These are phyloP conservation scores for Chrysoporthe cubensis DNA, from an alignment of 2,329 filamentous ascomycete genomes.

Conservation along the genomic window DNA sequence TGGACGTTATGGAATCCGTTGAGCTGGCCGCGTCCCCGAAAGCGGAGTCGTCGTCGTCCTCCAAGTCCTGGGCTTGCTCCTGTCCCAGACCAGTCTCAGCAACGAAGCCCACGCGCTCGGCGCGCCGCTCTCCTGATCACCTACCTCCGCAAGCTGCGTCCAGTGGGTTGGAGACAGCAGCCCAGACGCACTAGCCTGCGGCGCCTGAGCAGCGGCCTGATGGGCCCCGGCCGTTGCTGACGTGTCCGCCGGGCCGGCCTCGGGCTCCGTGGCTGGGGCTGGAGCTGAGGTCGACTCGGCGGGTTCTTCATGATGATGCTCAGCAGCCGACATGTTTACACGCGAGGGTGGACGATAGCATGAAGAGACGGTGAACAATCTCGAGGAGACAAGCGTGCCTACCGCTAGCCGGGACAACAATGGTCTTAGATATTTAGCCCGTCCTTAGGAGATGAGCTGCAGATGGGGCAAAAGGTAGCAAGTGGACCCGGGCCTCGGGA, in stretches of 20 bases:
- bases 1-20: slow-evolving; percentile 25
- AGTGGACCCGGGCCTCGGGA: neutral
- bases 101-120: neutral
- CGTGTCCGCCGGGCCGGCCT: neutral
- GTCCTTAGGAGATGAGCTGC: neutral
- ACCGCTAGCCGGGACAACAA: neutral
- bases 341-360: neutral
- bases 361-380: neutral
- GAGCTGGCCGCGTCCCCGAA: slow-evolving; percentile 27
- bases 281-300: neutral
- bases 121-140: neutral
- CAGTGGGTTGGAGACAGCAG: slow-evolving; percentile 28
- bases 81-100: neutral
- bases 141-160: slow-evolving; percentile 26
- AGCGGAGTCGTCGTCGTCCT: slow-evolving; percentile 28
- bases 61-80: slow-evolving; percentile 16
- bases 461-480: neutral
- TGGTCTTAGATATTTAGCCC: neutral
- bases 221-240: neutral
- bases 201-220: neutral
- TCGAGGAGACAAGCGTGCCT: neutral
- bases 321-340: slow-evolving; percentile 19
- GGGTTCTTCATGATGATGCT: neutral
- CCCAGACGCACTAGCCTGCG: neutral
- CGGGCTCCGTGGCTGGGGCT: slow-evolving; percentile 1